Evolutionary conservation across 306 rosid species (phyloP), one percentile per base, ranked within the genome.

Genomic region (Rosa persica): DNA sequence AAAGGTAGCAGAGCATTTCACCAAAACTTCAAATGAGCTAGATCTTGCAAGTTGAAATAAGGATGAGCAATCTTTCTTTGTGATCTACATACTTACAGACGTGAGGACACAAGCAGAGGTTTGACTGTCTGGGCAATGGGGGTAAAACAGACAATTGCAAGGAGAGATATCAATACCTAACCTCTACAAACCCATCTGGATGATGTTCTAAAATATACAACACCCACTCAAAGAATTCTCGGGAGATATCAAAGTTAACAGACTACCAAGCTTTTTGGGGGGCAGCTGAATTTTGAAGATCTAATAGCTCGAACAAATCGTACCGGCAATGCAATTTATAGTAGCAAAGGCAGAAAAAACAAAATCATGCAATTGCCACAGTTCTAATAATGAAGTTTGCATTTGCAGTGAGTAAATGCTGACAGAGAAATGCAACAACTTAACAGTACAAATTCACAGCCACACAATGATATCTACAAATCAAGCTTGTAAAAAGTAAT

Each of bases 351-450:
- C 10, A 3, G n/a, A 0, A 57, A 25, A 51, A 73, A 46, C 57
- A 20, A 34, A n/a, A 76, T 42, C 10, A 23, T 38, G 57, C 23
- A 5, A n/a, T 15, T n/a, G 22, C 22, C 6, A 27, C 16, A 47
- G 62, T 38, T 72, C 17, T 42, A 34, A 61, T 10, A 8, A 40
- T 38, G 13, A 20, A 22, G 34, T 12, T 57, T 12, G 36, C 6
- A 13, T 25, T 12, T 42, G 51, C 15, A 12, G 44, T n/a, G 54
- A 47, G 76, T 78, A 74, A 83, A 75, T 51, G 71, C 71, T 48
- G 48, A 52, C 11, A 71, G 52, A 44, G 65, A 83, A 46, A 75
- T 71, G 54, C 74, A 62, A 52, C 58, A 30, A 75, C 74, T 39
- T 39, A 69, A 22, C 42, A 40, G 60, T 48, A 51, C 15, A 74